A percentile compares a stretch with the other conserved stretches of the same genome.
Evolutionary conservation across 192 early-diverging fungal species (phyloP).

Genomic region (Piromyces finnis): DNA sequence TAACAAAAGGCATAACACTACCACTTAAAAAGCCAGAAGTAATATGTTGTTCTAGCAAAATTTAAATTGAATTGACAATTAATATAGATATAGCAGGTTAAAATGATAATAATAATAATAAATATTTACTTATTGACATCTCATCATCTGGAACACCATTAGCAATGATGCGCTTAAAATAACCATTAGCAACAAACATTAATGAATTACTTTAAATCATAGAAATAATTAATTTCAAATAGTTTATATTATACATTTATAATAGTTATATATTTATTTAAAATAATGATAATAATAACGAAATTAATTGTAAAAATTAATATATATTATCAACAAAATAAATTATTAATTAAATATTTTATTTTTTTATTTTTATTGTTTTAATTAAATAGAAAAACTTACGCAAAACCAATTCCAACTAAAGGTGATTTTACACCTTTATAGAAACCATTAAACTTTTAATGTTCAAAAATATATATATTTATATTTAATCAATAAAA

Average conservation of each 20-base stretch:
- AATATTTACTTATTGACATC: slow-evolving; percentile 22
- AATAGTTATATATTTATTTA: too few relatives aligned
- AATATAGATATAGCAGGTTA: too few relatives aligned
- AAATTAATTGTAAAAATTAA: too few relatives aligned
- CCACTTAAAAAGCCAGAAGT: slow-evolving; percentile 39
- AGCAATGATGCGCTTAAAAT: slow-evolving; percentile 32
- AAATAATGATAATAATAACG: too few relatives aligned
- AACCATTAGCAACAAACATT: slow-evolving; percentile 43
- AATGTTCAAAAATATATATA: background rate
- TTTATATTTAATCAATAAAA: too few relatives aligned
- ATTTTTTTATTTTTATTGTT: too few relatives aligned
- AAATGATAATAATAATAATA: background rate
- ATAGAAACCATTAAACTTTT: slow-evolving; percentile 39
- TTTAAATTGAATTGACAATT: too few relatives aligned
- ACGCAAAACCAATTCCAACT: slow-evolving; percentile 54
- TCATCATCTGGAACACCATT: slow-evolving; percentile 13
- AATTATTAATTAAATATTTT: too few relatives aligned
- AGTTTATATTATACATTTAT: too few relatives aligned
- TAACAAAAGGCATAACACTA: slow-evolving; percentile 49
- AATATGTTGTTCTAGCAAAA: slow-evolving; percentile 21
- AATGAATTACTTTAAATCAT: slow-evolving; percentile 63
- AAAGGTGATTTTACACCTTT: slow-evolving; percentile 51
- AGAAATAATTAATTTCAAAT: too few relatives aligned
- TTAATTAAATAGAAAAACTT: background rate
- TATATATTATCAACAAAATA: too few relatives aligned